Evolutionary conservation across 2,329 filamentous ascomycete genomes (phyloP), one percentile per base, ranked within the genome.

Genomic region (Colletotrichum lini): DNA sequence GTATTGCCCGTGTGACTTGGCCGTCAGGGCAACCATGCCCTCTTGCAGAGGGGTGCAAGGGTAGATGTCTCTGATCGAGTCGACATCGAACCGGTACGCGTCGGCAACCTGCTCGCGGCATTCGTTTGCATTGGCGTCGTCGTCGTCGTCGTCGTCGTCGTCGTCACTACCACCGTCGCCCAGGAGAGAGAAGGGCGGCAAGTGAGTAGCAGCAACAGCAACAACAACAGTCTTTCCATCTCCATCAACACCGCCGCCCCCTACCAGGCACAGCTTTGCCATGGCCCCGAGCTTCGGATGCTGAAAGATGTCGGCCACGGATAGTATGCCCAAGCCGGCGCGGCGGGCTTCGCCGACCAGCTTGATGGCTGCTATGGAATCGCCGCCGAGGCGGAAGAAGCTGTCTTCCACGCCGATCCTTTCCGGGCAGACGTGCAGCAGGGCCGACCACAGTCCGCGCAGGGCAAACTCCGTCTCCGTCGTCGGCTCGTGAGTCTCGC

Each of bases 311-410:
- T 67, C 57, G 9, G 57, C 44, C 8, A 67, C 58, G 3, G 57
- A 62, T 8, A 67, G 54, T 2, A n/a, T 30, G 4, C 61, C 6
- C 13, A 45, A 45, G 9, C 65, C 65, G 4, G 12, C n/a, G 2
- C 58, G 23, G 21, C 49, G 57, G 7, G 58, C 57, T 7, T 62
- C 40, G 10, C 57, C 45, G 1, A 72, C 65, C 4, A 76, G 65
- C 26, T 72, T 73, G 71, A 79, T 79, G 13, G 77, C 76, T 1
- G 61, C 62, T 13, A 78, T 68, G 0, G 78, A 79, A 62, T 78
- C 74, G 3, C 76, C 73, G 3, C 74, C 76, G 1, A 76, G 67
- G 2, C 67, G 59, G 26, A 79, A 73, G 57, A 79, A 79, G 61
- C 69, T 74, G 56, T 75, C 74, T n/a, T 73, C 65, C 4, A 54